Conservation (phyloP, 371 early-diverging fungal species). For the Haplosporangium sp. region DNA sequence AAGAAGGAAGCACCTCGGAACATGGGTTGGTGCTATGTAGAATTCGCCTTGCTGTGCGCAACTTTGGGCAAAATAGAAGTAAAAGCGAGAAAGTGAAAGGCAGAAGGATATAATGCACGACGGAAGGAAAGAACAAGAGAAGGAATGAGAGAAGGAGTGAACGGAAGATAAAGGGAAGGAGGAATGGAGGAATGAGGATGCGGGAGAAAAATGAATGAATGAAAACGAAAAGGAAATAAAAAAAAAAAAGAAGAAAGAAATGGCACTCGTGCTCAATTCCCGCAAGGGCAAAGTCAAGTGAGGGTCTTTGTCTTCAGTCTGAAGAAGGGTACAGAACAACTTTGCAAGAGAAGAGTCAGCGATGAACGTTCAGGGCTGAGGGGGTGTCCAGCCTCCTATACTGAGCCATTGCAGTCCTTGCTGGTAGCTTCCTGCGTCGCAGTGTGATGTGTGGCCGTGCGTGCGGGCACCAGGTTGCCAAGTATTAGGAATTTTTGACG, state of each 20-base stretch:
- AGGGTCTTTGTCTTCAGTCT: no score
- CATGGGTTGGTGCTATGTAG: conserved; percentile 6
- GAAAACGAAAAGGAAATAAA: conserved; percentile 13
- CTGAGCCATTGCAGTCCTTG: no score
- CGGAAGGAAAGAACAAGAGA: background rate
- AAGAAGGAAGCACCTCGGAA: conserved; percentile 40
- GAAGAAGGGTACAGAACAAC: no score
- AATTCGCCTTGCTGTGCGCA: background rate
- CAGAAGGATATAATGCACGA: conserved; percentile 4
- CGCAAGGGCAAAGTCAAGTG: no score
- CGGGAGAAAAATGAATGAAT: conserved; percentile 19
- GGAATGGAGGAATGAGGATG: background rate
- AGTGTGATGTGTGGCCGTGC: no score
- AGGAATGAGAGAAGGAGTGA: conserved; percentile 9
- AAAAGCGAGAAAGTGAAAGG: conserved; percentile 11
- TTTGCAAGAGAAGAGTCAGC: no score
- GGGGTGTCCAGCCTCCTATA: no score
- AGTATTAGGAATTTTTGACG: no score
- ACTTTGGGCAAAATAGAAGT: background rate
- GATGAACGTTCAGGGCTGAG: no score
- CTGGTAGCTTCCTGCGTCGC: no score
- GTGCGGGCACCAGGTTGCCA: no score
- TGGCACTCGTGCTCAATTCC: no score
- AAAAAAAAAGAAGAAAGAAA: background rate
- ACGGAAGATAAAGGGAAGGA: conserved; percentile 10